phyloP scores from a whole-genome alignment of 108 stramenopile species.

The Fragilariopsis cylindrus region DNA sequence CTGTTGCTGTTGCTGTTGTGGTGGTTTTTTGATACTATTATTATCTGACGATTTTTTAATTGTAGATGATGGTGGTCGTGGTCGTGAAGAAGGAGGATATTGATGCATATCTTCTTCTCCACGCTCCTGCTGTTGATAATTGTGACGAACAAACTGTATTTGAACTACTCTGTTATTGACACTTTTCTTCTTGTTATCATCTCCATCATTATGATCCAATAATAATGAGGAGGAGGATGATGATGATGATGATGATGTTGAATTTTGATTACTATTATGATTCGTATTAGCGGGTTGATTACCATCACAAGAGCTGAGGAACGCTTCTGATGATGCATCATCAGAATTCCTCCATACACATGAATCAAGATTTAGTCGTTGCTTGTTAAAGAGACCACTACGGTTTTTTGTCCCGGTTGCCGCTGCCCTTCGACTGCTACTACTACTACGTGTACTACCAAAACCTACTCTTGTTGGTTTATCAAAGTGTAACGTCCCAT shows the following conservation, averaged over 20 bases:
- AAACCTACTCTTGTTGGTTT: slow-evolving; percentile 17
- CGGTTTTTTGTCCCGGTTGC: neutral
- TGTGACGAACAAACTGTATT: slow-evolving; percentile 8
- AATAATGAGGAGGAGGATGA: neutral
- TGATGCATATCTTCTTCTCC: neutral
- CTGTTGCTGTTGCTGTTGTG: neutral
- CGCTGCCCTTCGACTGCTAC: neutral
- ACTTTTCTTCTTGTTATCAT: no score
- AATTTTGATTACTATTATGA: neutral
- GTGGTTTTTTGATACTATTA: neutral
- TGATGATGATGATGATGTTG: no score
- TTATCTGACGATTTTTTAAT: neutral
- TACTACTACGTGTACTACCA: neutral
- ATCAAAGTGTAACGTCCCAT: slow-evolving; percentile 52
- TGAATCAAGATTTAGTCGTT: slow-evolving; percentile 16
- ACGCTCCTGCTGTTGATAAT: neutral
- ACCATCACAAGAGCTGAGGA: slow-evolving; percentile 27
- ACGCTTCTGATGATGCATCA: slow-evolving; percentile 5
- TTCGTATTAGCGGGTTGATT: neutral
- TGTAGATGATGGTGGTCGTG: neutral
- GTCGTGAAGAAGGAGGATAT: no score
- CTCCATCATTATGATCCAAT: neutral
- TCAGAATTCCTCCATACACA: slow-evolving; percentile 26
- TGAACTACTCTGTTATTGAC: neutral
- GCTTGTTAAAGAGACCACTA: slow-evolving; percentile 21